Evolutionary conservation across 1,139 yeast species (phyloP), one percentile per base, ranked within the genome.

Genomic region (Candida sanyaensis): DNA sequence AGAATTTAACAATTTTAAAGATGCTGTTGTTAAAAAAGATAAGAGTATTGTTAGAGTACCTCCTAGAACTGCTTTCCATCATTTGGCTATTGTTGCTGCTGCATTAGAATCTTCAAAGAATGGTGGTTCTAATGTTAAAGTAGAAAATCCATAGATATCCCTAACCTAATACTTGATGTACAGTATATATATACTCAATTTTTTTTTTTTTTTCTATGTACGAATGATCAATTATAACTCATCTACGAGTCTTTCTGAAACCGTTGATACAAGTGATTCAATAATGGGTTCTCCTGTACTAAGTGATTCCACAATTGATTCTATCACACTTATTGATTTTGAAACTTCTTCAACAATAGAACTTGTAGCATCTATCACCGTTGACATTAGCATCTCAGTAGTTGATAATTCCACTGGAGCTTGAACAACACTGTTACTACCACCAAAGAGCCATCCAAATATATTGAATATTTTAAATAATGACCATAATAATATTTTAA

Each of bases 81-180:
- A 92, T 65, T 81, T 91, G 66, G 96, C 97, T 8, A 80, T 89
- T 57, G 82, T 92, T 50, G 95, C 82, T 47, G 97, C 97, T 38
- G 88, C 89, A 53, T 68, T 92, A 42, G 85, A 86, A 53, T 85
- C 95, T 50, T 80, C 91, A 37, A 64, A 75, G 39, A 69, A 76
- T 43, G 72, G 75, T 47, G 96, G 96, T 55, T 66, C 71, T 47
- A 68, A 78, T 38, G 84, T 84, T 30, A 65, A 65, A 48, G 87
- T 89, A 31, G 74, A 64, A 55, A 48, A 43, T 23, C 61, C 63
- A 29, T 56, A 53, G 42, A 42, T 34, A n/a, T n/a, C n/a, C n/a
- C n/a, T 6, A 8, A 3, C 28, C 9, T 26, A 26, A 32, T 2
- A 32, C 3, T 10, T 32, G 24, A 23, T 24, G 2, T 23, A 7